Evolutionary conservation across 1,139 yeast genomes (phyloP), one percentile per base, ranked within the genome.

Genomic region (Saccharomyces hybrid): DNA sequence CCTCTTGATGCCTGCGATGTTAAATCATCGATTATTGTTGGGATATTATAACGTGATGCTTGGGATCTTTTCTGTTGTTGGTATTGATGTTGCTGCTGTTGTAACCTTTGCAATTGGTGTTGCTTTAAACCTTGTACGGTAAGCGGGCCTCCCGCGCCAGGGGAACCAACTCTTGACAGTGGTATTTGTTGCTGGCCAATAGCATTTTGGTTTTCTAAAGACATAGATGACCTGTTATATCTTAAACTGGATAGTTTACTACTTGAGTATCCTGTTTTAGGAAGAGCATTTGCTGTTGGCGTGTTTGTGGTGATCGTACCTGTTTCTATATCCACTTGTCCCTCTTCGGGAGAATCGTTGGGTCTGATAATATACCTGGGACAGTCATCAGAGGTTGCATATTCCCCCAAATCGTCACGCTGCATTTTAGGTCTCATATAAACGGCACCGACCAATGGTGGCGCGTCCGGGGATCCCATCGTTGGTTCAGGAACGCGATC

Each of bases 381-480:
- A 70, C 88, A 76, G 55, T 86, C 74, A 67, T 82, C 75, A 23
- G 83, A 76, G 1, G 80, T 72, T 2, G 83, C 78, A 67, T 83
- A 85, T 68, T 86, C 91, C 54, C 91, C 91, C 60, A 83, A 75
- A 69, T 86, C 95, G 67, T 89, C 97, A 55, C 83, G 83, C 44
- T 83, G 82, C 60, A 84, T 83, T 46, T 84, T 81, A 1, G 88
- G 87, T 56, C 95, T 80, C 58, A 84, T 72, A 68, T 87, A 93
- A 6, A 91, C 97, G 46, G 88, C 95, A 28, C 99, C 99, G 38
- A 87, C 81, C 44, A 89, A 71, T 5, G 99, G 99, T 11, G 98
- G 98, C 0, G 97, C 95, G 65, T 86, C 84, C 52, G 88, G 80
- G 26, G 78, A 83, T 9, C 95, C 95, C 32, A 58, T 84, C 1